Evolutionary conservation across 225 moss, liverwort and hornwort genomes (phyloP).

Genomic region (Takakia lepidozioides): DNA sequence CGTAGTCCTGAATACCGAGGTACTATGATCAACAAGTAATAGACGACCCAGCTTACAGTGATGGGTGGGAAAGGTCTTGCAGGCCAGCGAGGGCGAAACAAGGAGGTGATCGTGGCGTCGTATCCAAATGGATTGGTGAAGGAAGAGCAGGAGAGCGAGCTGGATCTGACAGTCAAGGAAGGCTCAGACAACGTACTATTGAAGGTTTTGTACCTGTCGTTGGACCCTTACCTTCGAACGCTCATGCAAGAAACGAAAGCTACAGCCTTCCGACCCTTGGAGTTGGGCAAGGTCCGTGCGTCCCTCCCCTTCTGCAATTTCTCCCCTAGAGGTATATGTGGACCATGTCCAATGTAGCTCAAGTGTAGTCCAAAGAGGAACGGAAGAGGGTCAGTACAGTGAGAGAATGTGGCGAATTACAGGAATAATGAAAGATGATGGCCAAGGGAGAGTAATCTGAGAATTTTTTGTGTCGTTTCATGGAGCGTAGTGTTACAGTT

Average conservation of each 20-base stretch:
- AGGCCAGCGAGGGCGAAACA: slow-evolving; percentile 8
- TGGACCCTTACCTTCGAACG: slow-evolving; percentile 8
- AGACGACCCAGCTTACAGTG: too few species aligned
- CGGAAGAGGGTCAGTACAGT: too few species aligned
- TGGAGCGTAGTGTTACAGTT: too few species aligned
- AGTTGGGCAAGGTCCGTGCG: slow-evolving; percentile 7
- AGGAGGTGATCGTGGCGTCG: slow-evolving; percentile 5
- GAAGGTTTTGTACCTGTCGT: slow-evolving; percentile 3
- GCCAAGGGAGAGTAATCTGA: too few species aligned
- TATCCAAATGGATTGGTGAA: slow-evolving; percentile 3
- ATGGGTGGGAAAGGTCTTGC: too few species aligned
- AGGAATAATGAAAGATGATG: too few species aligned
- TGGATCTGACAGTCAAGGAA: slow-evolving; percentile 1
- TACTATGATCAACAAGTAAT: too few species aligned
- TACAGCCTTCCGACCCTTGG: neutral
- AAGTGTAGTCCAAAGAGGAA: too few species aligned
- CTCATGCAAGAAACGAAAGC: neutral
- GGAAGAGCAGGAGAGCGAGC: slow-evolving; percentile 5
- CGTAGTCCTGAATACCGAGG: too few species aligned
- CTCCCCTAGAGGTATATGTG: neutral
- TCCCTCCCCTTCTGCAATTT: neutral
- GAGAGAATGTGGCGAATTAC: neutral
- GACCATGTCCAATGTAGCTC: too few species aligned
- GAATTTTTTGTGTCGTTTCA: too few species aligned
- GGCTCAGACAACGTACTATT: slow-evolving; percentile 6